Conservation (phyloP, 768 basidiomycete species). For the Leucocoprinus birnbaumii region DNA sequence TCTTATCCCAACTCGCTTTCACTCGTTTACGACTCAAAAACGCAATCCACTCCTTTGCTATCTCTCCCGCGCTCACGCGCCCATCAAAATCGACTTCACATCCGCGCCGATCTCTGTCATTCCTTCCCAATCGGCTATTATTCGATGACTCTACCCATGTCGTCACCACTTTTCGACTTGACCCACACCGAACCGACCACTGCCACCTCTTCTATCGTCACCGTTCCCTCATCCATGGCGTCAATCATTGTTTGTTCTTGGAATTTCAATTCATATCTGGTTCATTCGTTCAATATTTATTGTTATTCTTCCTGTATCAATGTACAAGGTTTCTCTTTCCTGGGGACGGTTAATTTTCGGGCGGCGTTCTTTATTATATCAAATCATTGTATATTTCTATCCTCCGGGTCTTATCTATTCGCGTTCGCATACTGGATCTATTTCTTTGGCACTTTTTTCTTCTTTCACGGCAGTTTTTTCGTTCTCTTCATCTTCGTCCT, state of each 20-base stretch:
- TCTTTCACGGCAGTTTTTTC: background rate
- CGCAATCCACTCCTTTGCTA: too few relatives aligned
- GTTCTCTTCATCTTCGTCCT: background rate
- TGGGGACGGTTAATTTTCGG: slow-evolving; percentile 9
- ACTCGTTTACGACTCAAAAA: background rate
- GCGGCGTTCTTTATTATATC: background rate
- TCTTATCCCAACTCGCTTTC: background rate
- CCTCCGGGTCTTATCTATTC: background rate
- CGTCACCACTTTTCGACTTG: too few relatives aligned
- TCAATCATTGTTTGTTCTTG: background rate
- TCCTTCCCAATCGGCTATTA: too few relatives aligned
- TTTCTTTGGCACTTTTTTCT: background rate
- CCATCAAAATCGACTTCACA: too few relatives aligned
- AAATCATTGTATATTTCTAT: background rate
- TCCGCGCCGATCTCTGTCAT: too few relatives aligned
- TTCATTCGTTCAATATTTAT: slow-evolving; percentile 6
- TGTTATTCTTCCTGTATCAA: background rate
- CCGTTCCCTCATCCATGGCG: background rate
- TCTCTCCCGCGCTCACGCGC: too few relatives aligned
- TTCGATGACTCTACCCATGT: too few relatives aligned
- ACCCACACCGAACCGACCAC: background rate
- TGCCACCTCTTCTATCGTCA: background rate
- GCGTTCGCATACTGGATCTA: background rate
- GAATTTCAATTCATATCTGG: background rate
- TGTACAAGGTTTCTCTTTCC: background rate